These are phyloP conservation scores for Phytophthora idaei DNA, from an alignment of 352 stramenopile species.

Conservation along the genomic window DNA sequence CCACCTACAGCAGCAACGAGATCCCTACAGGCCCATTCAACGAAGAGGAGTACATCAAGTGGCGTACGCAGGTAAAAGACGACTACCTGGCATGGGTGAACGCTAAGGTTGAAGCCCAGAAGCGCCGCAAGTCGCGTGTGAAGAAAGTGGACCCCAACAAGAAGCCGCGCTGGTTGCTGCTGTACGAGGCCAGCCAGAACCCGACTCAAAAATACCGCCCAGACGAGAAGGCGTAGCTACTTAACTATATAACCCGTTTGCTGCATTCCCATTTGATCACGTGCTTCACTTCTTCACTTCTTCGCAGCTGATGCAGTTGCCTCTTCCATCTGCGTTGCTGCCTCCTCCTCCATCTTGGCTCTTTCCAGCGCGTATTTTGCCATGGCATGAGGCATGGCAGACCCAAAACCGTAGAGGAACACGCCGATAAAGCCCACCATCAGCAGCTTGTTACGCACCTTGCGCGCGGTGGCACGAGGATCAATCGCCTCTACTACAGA, in stretches of 20 bases:
- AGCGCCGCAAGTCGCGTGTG: conserved; percentile 42
- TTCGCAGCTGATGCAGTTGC: not conserved
- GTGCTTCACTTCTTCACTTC: conserved; percentile 40
- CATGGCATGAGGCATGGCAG: conserved; percentile 62
- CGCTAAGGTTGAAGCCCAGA: conserved; percentile 61
- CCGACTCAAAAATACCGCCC: conserved; percentile 37
- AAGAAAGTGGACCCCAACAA: conserved; percentile 59
- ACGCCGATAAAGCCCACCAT: conserved; percentile 65
- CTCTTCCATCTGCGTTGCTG: conserved; percentile 14
- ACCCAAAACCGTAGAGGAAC: conserved; percentile 80
- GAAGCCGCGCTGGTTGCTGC: conserved; percentile 70
- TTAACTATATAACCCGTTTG: conserved; percentile 14
- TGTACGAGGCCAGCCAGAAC: conserved; percentile 70
- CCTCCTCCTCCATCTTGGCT: conserved; percentile 57
- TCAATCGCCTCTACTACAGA: conserved; percentile 60
- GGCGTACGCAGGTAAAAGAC: conserved; percentile 75
- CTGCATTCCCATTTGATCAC: conserved; percentile 5
- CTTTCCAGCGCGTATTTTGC: conserved; percentile 72
- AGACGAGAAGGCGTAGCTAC: conserved; percentile 33
- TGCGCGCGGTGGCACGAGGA: conserved; percentile 41
- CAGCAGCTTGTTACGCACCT: conserved; percentile 64
- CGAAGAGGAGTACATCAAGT: conserved; percentile 66
- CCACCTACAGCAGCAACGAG: conserved; percentile 16
- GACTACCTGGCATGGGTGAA: conserved; percentile 78
- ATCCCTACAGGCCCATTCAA: conserved; percentile 36